Percentiles rank a stretch among this genome's conserved stretches.
phyloP scores from a whole-genome alignment of 768 basidiomycete species.

The Naganishia antarctica region DNA sequence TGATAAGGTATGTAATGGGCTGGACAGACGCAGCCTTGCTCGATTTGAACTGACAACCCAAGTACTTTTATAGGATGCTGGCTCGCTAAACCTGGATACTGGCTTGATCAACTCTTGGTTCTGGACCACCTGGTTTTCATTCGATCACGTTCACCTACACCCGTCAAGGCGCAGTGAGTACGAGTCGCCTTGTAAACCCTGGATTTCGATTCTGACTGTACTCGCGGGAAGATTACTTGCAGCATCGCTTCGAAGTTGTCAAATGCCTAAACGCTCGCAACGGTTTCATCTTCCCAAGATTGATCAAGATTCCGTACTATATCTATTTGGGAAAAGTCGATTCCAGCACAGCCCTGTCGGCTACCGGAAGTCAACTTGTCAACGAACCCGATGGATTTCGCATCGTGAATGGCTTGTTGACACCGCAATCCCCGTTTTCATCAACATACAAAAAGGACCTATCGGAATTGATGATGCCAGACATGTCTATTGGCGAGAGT shows the following conservation, averaged over 20 bases:
- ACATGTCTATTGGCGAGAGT: conserved; percentile 39
- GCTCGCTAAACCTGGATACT: conserved; percentile 19
- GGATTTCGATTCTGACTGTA: neutral
- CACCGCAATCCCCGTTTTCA: conserved; percentile 44
- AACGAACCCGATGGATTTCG: conserved; percentile 6
- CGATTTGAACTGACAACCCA: neutral
- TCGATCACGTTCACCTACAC: conserved; percentile 52
- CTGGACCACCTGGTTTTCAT: conserved; percentile 52
- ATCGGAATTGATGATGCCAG: conserved; percentile 28
- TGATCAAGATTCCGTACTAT: conserved; percentile 63
- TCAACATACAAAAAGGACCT: conserved; percentile 19
- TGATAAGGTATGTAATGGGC: conserved; percentile 42
- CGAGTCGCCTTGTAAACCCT: too few relatives aligned
- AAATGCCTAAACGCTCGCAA: conserved; percentile 71
- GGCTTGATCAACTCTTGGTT: conserved; percentile 53
- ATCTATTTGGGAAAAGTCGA: conserved; percentile 61
- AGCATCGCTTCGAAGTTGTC: conserved; percentile 72
- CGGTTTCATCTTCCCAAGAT: conserved; percentile 62
- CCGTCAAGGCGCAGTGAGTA: conserved; percentile 55
- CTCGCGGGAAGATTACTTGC: conserved; percentile 58
- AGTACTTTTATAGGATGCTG: neutral
- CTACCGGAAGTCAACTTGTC: conserved; percentile 52
- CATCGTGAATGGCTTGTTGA: conserved; percentile 38
- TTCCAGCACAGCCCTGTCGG: conserved; percentile 33
- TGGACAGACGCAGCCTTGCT: too few relatives aligned